Evolutionary conservation across 2,329 filamentous ascomycete genomes (phyloP), one percentile per base, ranked within the genome.

Genomic region (Mycocentrospora acerina): DNA sequence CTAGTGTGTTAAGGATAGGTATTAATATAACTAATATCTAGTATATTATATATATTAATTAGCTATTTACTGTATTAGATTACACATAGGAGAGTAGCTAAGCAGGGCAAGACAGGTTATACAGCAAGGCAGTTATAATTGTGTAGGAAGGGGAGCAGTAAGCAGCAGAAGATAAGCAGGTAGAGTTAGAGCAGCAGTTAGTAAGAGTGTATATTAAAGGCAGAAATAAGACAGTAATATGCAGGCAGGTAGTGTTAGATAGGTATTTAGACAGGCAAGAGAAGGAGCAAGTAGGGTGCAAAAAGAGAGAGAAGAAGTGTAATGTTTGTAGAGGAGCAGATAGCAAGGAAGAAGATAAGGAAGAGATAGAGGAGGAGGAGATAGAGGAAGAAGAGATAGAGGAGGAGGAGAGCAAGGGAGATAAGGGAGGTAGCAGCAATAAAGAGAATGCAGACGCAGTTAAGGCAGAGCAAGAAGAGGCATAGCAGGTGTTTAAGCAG

Each of bases 1-100:
- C 32, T 2, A 53, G 36, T 28, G 41, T 40, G 28, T 43, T 52
- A 24, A 42, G 42, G 11, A 37, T 48, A 24, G 43, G 46, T 5
- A 29, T 52, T 5, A 24, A 52, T 12, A 32, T 42, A 31, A 16
- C 11, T 2, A 4, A 31, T 9, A 31, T 31, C 29, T 19, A 19
- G 29, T 31, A 9, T 9, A 31, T 31, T 31, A 31, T 31, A 31
- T 14, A 31, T 10, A 31, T 31, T 19, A 19, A 31, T 31, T 31
- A 13, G 29, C 29, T 19, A 6, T 31, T 31, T 19, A 31, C 16
- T 13, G 2, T 31, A 2, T 31, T 31, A 19, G 29, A 31, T 31
- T 31, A 31, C 17, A n/a, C 11, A 19, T 3, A 35, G 32, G 14
- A 35, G 18, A 35, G 32, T 16, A 28, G 16, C 9, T 9, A n/a